Conservation (phyloP, 495 filamentous ascomycete species). For the Clavariopsis aquatica region DNA sequence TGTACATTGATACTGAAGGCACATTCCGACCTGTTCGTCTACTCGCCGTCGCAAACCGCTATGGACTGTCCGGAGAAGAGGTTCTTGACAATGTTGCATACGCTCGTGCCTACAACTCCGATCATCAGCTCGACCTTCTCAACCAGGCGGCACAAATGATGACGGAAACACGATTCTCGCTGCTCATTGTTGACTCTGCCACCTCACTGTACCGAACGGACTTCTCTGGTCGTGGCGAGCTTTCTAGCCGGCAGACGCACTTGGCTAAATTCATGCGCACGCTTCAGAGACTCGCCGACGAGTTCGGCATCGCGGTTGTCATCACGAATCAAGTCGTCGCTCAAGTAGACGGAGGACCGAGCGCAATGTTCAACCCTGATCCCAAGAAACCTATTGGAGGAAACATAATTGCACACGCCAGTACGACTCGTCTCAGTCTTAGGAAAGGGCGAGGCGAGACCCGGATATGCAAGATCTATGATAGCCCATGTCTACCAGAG, state of each 20-base stretch:
- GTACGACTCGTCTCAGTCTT: conserved; percentile 83
- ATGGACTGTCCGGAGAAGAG: conserved; percentile 92
- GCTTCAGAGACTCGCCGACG: conserved; percentile 89
- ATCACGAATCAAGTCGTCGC: conserved; percentile 99
- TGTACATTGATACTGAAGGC: conserved; percentile 99
- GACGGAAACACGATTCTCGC: conserved; percentile 96
- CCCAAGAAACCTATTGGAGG: conserved; percentile 99
- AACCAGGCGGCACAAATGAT: conserved; percentile 98
- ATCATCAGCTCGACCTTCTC: conserved; percentile 91
- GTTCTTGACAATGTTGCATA: conserved; percentile 98
- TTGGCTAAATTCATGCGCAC: conserved; percentile 97
- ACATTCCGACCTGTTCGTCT: conserved; percentile 93
- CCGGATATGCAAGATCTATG: conserved; percentile 97
- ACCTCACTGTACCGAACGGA: conserved; percentile 95
- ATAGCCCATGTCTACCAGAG: conserved; percentile 94
- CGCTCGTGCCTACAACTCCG: conserved; percentile 95
- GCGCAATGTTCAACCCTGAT: conserved; percentile 97
- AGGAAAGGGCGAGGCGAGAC: conserved; percentile 97
- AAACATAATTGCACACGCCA: conserved; percentile 97
- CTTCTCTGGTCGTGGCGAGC: conserved; percentile 90
- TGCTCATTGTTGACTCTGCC: conserved; percentile 92
- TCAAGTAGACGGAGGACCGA: conserved; percentile 93
- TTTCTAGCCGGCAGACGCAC: conserved; percentile 86
- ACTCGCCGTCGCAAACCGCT: conserved; percentile 88
- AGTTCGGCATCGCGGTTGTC: conserved; percentile 97